A percentile compares a stretch with the other conserved stretches of the same genome.
Evolutionary conservation across 148 eudicot genomes (phyloP).

Genomic region (Dysphania ambrosioides): DNA sequence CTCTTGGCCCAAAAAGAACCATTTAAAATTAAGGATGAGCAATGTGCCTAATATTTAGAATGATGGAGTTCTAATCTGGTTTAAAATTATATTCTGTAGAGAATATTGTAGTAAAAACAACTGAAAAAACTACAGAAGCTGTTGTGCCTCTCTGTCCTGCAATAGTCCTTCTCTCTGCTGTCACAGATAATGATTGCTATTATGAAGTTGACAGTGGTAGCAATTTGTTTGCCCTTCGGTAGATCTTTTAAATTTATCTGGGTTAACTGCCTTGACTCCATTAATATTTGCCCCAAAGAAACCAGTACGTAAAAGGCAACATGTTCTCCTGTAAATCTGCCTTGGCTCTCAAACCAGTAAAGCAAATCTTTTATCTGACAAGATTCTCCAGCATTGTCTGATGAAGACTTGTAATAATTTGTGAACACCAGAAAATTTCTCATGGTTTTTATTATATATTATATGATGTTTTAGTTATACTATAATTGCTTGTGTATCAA

Average conservation of each 20-base stretch:
- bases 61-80: not conserved
- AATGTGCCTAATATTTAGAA: not conserved
- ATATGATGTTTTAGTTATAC: not conserved
- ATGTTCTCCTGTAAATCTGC: not conserved
- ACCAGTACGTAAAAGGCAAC: not conserved
- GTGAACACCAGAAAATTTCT: not conserved
- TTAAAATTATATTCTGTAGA: not conserved
- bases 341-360: not conserved
- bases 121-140: not conserved
- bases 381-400: not conserved
- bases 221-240: not conserved
- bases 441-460: no score
- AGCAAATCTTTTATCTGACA: not conserved
- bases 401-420: not conserved
- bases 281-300: not conserved
- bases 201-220: not conserved
- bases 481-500: not conserved
- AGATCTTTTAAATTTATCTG: not conserved
- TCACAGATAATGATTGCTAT: not conserved
- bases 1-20: not conserved
- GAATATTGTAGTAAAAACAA: not conserved
- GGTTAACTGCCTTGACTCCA: not conserved
- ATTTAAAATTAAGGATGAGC: not conserved
- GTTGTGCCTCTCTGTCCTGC: not conserved
- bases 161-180: not conserved